These are phyloP conservation scores for Eimeria praecox DNA, from an alignment of 169 alveolate species.

Conservation along the genomic window DNA sequence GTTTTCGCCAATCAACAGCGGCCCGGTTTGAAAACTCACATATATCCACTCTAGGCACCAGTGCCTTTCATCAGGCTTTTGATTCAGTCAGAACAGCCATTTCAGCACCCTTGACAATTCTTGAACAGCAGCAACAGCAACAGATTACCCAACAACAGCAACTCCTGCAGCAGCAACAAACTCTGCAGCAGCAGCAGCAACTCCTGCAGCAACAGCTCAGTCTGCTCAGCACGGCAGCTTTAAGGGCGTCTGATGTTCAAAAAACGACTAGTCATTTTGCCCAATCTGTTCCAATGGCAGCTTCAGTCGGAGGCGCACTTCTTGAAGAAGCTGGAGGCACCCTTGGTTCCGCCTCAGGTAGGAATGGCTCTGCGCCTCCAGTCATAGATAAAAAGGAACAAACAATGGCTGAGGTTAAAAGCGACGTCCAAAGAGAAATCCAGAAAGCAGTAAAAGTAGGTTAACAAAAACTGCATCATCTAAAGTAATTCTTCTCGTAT, in stretches of 20 bases:
- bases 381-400: not conserved
- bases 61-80: slow-evolving; percentile 5
- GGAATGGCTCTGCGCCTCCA: slow-evolving; percentile 5
- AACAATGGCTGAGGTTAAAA: slow-evolving; percentile 46
- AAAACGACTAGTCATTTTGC: not conserved
- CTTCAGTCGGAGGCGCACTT: slow-evolving; percentile 18
- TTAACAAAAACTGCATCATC: not conserved
- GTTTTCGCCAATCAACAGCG: not conserved
- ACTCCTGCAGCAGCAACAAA: slow-evolving; percentile 66
- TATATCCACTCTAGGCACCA: slow-evolving; percentile 12
- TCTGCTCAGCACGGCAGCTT: slow-evolving; percentile 65
- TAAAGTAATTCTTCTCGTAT: not conserved
- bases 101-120: slow-evolving; percentile 41
- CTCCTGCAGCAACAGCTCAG: slow-evolving; percentile 71
- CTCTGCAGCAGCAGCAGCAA: slow-evolving; percentile 63
- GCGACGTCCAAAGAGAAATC: slow-evolving; percentile 72
- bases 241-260: slow-evolving; percentile 13
- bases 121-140: slow-evolving; percentile 69
- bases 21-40: slow-evolving; percentile 36
- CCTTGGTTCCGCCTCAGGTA: not conserved
- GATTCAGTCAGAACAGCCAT: not conserved
- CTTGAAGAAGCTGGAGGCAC: slow-evolving; percentile 31
- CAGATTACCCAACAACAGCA: slow-evolving; percentile 65
- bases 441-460: slow-evolving; percentile 79
- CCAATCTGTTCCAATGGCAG: slow-evolving; percentile 19